Percentiles rank a stretch among this genome's conserved stretches.
phyloP scores from a whole-genome alignment of 2,329 filamentous ascomycete species.

The Ascochyta koolunga region DNA sequence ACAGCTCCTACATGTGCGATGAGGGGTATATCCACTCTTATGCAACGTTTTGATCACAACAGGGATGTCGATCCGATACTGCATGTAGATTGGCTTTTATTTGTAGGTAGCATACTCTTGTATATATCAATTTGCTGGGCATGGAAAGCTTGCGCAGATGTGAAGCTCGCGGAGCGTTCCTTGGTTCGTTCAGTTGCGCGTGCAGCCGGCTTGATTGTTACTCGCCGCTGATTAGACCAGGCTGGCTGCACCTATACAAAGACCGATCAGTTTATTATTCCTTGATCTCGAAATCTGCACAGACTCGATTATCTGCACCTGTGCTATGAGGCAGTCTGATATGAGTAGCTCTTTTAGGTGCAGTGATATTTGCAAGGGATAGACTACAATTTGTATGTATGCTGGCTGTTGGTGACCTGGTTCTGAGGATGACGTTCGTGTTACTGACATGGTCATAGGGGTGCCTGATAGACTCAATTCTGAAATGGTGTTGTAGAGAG shows the following conservation, averaged over 20 bases:
- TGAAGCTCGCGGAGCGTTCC: background rate
- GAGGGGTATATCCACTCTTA: slow-evolving; percentile 1
- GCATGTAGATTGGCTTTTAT: background rate
- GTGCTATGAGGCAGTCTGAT: background rate
- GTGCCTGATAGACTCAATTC: background rate
- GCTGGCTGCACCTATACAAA: background rate
- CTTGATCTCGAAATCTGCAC: background rate
- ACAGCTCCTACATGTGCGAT: background rate
- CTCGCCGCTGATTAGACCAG: background rate
- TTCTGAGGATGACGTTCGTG: background rate
- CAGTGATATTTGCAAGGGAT: background rate
- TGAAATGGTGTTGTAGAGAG: no score
- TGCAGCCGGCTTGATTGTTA: background rate
- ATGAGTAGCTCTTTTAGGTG: background rate
- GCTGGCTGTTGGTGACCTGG: background rate
- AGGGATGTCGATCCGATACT: no score
- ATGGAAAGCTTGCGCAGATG: background rate
- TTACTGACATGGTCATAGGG: background rate
- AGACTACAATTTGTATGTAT: background rate
- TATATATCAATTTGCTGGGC: no score
- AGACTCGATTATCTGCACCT: background rate
- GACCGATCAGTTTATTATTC: background rate
- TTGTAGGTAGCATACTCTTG: no score
- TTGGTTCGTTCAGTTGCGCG: no score
- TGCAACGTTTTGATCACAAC: background rate